Evolutionary conservation across 805 yeast species (phyloP).

Genomic region (Barnettozyma siamensis): DNA sequence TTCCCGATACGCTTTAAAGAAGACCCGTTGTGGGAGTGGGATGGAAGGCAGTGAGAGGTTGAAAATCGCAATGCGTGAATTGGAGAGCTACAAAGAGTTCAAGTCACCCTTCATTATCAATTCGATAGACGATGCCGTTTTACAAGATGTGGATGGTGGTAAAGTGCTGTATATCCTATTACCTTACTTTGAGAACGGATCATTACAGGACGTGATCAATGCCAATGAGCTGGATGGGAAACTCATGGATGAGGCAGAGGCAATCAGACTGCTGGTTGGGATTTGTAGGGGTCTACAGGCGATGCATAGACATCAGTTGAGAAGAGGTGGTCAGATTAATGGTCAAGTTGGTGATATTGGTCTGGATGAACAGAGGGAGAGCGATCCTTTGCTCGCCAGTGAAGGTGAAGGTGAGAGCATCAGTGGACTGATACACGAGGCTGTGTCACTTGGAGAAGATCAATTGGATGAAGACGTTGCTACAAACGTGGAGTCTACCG

Average conservation of each 20-base stretch:
- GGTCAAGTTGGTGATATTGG: constrained; percentile 6
- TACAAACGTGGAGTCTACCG: constrained; percentile 28
- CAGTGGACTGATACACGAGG: constrained; percentile 28
- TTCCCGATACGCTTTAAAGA: constrained; percentile 68
- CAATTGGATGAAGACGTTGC: constrained; percentile 7
- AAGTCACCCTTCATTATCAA: constrained; percentile 60
- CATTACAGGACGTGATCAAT: constrained; percentile 78
- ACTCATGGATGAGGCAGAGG: constrained; percentile 55
- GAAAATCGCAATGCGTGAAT: constrained; percentile 68
- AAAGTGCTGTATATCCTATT: constrained; percentile 71
- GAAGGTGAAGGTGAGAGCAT: constrained; percentile 24
- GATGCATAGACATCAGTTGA: constrained; percentile 46
- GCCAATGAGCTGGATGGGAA: constrained; percentile 50
- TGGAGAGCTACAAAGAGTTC: constrained; percentile 69
- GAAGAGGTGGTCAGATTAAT: constrained; percentile 3
- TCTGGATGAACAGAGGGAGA: constrained; percentile 15
- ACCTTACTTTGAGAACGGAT: constrained; percentile 70
- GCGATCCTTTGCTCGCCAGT: constrained; percentile 16
- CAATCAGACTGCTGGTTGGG: constrained; percentile 57
- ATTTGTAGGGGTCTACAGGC: constrained; percentile 68
- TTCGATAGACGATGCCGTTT: constrained; percentile 63
- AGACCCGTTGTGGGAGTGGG: constrained; percentile 54
- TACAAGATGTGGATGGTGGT: constrained; percentile 73
- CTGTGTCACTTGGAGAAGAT: constrained; percentile 15
- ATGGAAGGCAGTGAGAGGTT: constrained; percentile 80